Percentiles rank a stretch among this genome's conserved stretches.
Evolutionary conservation across 2,329 filamentous ascomycete genomes (phyloP).

Genomic region (Aspergillus ruber): DNA sequence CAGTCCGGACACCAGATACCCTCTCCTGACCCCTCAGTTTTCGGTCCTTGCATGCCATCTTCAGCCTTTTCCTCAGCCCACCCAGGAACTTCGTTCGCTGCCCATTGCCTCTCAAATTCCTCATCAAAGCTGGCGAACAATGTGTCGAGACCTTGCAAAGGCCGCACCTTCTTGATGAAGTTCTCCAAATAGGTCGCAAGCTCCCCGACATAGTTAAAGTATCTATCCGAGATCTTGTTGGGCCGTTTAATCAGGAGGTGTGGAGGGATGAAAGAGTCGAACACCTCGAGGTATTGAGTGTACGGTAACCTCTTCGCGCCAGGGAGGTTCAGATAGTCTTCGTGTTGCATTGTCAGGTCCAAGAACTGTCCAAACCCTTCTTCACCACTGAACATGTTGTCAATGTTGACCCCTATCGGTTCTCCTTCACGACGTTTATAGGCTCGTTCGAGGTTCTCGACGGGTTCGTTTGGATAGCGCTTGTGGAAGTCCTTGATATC

Average conservation of each 20-base stretch:
- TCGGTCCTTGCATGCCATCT: slow-evolving; percentile 36
- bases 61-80: slow-evolving; percentile 59
- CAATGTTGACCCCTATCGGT: slow-evolving; percentile 61
- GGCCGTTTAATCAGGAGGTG: slow-evolving; percentile 66
- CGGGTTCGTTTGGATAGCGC: slow-evolving; percentile 86
- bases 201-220: slow-evolving; percentile 80
- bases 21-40: slow-evolving; percentile 54
- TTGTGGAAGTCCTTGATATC: slow-evolving; percentile 82
- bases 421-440: slow-evolving; percentile 72
- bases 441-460: slow-evolving; percentile 88
- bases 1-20: slow-evolving; percentile 87
- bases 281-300: slow-evolving; percentile 84
- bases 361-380: slow-evolving; percentile 90
- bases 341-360: slow-evolving; percentile 76
- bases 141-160: slow-evolving; percentile 77
- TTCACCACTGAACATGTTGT: slow-evolving; percentile 91
- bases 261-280: slow-evolving; percentile 76
- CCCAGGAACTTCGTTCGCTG: slow-evolving; percentile 67
- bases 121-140: slow-evolving; percentile 68
- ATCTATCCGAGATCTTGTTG: slow-evolving; percentile 86
- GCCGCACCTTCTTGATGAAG: slow-evolving; percentile 78
- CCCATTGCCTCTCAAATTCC: slow-evolving; percentile 81
- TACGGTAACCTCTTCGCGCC: slow-evolving; percentile 80
- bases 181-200: slow-evolving; percentile 77
- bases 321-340: slow-evolving; percentile 83